These are phyloP conservation scores for Myxozyma lipomycoides DNA, from an alignment of 805 yeast species.

Conservation along the genomic window DNA sequence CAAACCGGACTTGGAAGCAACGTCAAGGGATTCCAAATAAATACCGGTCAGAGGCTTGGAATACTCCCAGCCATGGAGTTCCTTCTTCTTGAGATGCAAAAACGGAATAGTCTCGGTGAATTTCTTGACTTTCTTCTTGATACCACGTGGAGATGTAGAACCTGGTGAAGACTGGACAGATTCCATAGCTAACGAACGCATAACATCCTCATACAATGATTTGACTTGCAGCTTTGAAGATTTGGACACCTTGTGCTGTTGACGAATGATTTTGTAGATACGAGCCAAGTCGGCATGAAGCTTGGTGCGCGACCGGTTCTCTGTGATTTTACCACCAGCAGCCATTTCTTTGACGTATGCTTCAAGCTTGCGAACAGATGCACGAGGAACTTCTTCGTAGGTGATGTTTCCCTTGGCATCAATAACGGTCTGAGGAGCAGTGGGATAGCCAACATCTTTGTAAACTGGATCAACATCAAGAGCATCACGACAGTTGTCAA, in stretches of 20 bases:
- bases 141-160: conserved; percentile 25
- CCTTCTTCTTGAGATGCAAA: conserved; percentile 83
- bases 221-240: conserved; percentile 28
- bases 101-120: conserved; percentile 78
- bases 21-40: conserved; percentile 86
- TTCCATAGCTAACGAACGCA: conserved; percentile 32
- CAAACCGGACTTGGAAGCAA: conserved; percentile 81
- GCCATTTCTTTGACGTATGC: conserved; percentile 97
- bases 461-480: conserved; percentile 77
- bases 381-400: conserved; percentile 81
- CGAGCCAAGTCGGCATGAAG: conserved; percentile 66
- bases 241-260: conserved; percentile 67
- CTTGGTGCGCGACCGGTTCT: conserved; percentile 53
- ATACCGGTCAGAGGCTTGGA: conserved; percentile 70
- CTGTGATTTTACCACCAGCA: conserved; percentile 80
- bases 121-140: conserved; percentile 29
- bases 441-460: conserved; percentile 91
- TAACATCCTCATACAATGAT: conserved; percentile 34
- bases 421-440: conserved; percentile 88
- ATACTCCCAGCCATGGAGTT: conserved; percentile 76
- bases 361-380: conserved; percentile 88
- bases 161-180: conserved; percentile 2
- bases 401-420: conserved; percentile 83
- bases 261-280: conserved; percentile 75
- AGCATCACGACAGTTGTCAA: conserved; percentile 92